A percentile compares a stretch with the other conserved stretches of the same genome.
Conservation (phyloP, 371 early-diverging fungal species). For the Dichotomocladium elegans region DNA sequence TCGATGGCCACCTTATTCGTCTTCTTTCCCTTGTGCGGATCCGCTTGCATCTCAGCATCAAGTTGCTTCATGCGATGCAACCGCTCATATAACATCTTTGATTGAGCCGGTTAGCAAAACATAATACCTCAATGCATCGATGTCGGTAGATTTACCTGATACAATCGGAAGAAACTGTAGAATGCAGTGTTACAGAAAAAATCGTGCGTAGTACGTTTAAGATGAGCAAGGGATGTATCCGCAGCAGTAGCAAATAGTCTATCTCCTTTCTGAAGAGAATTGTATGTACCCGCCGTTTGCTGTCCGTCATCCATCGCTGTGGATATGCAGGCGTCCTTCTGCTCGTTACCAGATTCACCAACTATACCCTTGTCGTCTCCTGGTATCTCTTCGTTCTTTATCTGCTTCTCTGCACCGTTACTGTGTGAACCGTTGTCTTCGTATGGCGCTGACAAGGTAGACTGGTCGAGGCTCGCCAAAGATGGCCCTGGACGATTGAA, state of each 20-base stretch:
- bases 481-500: no score
- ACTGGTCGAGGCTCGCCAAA: no score
- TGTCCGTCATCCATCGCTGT: no score
- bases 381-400: no score
- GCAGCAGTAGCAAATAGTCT: conserved; percentile 39
- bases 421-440: no score
- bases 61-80: conserved; percentile 73
- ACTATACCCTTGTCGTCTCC: no score
- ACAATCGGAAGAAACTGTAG: conserved; percentile 86
- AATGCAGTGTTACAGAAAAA: conserved; percentile 76
- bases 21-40: conserved; percentile 53
- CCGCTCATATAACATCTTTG: conserved; percentile 77
- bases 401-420: no score
- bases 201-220: conserved; percentile 37
- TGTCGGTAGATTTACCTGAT: conserved; percentile 52
- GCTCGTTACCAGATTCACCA: no score
- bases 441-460: no score
- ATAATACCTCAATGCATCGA: neutral
- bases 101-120: neutral
- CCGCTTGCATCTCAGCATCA: conserved; percentile 53
- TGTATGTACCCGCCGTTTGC: conserved; percentile 7
- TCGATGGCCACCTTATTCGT: conserved; percentile 73
- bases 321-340: no score
- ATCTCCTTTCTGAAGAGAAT: conserved; percentile 8
- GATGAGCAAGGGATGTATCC: conserved; percentile 28